Conservation (phyloP, 768 basidiomycete genomes). For the Calvatia gigantea region DNA sequence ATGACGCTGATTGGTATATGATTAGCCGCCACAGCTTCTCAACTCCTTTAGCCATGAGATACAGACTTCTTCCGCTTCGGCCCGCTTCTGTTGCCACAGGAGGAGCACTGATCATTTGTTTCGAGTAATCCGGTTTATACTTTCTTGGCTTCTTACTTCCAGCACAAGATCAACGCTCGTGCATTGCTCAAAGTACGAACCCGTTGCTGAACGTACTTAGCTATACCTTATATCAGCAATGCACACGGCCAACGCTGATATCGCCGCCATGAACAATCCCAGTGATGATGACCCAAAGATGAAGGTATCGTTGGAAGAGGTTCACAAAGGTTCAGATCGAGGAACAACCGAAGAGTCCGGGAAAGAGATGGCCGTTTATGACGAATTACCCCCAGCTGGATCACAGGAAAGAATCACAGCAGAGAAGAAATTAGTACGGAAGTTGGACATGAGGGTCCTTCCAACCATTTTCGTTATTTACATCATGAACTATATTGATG, state of each 20-base stretch:
- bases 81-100: not conserved
- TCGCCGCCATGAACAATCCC: not conserved
- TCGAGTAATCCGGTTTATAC: not conserved
- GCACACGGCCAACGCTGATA: not conserved
- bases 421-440: conserved; percentile 42
- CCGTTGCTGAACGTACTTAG: no score
- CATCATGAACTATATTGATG: conserved; percentile 65
- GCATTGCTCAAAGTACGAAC: no score
- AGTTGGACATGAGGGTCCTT: conserved; percentile 49
- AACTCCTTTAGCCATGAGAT: not conserved
- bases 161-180: no score
- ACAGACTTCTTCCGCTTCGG: not conserved
- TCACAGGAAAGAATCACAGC: conserved; percentile 24
- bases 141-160: no score
- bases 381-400: conserved; percentile 2
- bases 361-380: not conserved
- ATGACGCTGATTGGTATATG: not conserved
- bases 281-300: not conserved
- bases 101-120: not conserved
- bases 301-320: conserved; percentile 2
- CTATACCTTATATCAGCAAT: not conserved
- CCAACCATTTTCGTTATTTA: conserved; percentile 55
- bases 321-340: not conserved
- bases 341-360: not conserved
- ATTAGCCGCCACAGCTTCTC: not conserved